Percentiles rank a stretch among this genome's conserved stretches.
These are phyloP conservation scores for Candida sphagnicola DNA, from an alignment of 805 yeast species.

Conservation along the genomic window DNA sequence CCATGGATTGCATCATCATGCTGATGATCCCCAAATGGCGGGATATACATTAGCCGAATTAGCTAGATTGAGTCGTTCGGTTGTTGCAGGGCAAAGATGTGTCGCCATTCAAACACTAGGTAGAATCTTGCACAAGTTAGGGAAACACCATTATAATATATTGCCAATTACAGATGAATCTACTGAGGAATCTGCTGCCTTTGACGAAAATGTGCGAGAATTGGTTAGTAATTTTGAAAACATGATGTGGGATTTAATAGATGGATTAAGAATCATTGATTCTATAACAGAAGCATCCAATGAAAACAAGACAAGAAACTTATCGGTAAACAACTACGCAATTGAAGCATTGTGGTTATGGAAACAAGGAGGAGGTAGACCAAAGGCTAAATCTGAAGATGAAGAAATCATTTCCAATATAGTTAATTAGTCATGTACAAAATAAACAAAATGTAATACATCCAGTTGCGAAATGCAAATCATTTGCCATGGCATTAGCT, in stretches of 20 bases:
- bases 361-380: conserved; percentile 50
- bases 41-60: conserved; percentile 89
- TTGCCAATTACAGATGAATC: conserved; percentile 39
- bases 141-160: conserved; percentile 54
- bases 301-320: conserved; percentile 55
- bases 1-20: conserved; percentile 85
- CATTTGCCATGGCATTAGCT: too few relatives aligned
- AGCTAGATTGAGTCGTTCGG: conserved; percentile 72
- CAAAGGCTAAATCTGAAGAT: conserved; percentile 19
- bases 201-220: conserved; percentile 20
- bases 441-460: neutral
- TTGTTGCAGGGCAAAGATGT: conserved; percentile 80
- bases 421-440: neutral
- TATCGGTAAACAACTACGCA: conserved; percentile 79
- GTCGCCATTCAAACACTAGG: conserved; percentile 86
- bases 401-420: conserved; percentile 18
- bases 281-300: conserved; percentile 65
- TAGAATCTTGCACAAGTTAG: conserved; percentile 76
- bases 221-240: conserved; percentile 40
- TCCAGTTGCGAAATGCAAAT: too few relatives aligned
- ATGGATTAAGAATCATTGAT: conserved; percentile 58
- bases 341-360: conserved; percentile 90
- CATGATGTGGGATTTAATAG: conserved; percentile 69
- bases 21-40: conserved; percentile 82
- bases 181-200: conserved; percentile 34